Conservation (phyloP, 2,329 filamentous ascomycete species). For the Claviceps sp. region DNA sequence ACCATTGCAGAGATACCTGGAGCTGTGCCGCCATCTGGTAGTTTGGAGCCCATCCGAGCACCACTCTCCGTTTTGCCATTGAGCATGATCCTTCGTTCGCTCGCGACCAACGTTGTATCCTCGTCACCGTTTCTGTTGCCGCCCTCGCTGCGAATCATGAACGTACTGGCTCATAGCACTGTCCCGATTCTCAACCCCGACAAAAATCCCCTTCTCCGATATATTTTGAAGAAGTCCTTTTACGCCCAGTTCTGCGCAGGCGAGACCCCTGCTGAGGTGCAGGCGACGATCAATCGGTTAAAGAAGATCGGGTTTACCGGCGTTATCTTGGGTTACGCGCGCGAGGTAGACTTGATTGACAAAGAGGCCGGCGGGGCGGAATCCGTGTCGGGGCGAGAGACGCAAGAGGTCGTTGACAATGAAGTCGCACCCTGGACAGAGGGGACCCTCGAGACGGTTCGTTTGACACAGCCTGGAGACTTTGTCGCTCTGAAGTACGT, state of each 20-base stretch:
- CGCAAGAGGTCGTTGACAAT: slow-evolving; percentile 32
- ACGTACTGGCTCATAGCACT: slow-evolving; percentile 54
- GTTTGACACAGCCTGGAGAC: slow-evolving; percentile 48
- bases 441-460: slow-evolving; percentile 62
- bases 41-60: slow-evolving; percentile 16
- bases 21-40: slow-evolving; percentile 16
- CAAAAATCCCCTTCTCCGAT: slow-evolving; percentile 56
- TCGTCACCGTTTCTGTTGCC: slow-evolving; percentile 55
- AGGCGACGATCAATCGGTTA: slow-evolving; percentile 47
- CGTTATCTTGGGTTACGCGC: slow-evolving; percentile 73
- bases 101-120: slow-evolving; percentile 56
- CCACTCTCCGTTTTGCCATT: slow-evolving; percentile 55
- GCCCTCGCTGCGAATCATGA: slow-evolving; percentile 57
- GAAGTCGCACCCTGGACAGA: slow-evolving; percentile 60
- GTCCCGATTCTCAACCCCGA: slow-evolving; percentile 59
- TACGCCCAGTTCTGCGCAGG: slow-evolving; percentile 89
- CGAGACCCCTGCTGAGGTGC: slow-evolving; percentile 56
- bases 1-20: slow-evolving; percentile 21
- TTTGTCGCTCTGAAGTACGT: slow-evolving; percentile 51
- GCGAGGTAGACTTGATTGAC: slow-evolving; percentile 60
- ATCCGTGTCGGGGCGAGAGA: slow-evolving; percentile 31
- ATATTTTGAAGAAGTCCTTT: slow-evolving; percentile 65
- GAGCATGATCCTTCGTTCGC: slow-evolving; percentile 52
- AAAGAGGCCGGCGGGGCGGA: slow-evolving; percentile 32
- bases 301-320: slow-evolving; percentile 68